A percentile compares a stretch with the other conserved stretches of the same genome.
phyloP scores from a whole-genome alignment of 2,329 filamentous ascomycete genomes.

The Paraphaeosphaeria sporulosa region DNA sequence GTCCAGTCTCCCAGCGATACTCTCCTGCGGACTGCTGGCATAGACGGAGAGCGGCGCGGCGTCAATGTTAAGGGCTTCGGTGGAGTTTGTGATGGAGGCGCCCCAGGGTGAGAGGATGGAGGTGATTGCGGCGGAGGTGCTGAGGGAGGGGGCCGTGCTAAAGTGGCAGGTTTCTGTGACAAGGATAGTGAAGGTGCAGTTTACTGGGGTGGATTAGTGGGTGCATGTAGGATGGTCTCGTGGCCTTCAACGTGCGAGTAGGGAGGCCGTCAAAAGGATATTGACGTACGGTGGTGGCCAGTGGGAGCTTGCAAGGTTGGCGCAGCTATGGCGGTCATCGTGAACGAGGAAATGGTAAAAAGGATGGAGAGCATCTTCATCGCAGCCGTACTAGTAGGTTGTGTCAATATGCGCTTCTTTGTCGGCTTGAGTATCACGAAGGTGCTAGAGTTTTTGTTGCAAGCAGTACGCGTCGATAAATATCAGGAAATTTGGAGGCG shows the following conservation, averaged over 20 bases:
- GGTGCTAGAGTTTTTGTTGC: not conserved
- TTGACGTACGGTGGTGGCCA: not conserved
- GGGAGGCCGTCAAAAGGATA: too few species aligned
- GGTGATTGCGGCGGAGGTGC: not conserved
- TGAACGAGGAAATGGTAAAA: not conserved
- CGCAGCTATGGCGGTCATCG: not conserved
- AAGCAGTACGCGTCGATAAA: not conserved
- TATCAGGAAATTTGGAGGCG: not conserved
- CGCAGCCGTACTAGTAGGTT: not conserved
- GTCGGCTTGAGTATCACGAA: not conserved
- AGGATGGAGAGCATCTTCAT: not conserved
- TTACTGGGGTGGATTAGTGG: not conserved
- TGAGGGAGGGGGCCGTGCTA: not conserved
- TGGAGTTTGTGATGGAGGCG: not conserved
- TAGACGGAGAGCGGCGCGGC: not conserved
- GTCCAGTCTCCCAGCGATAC: not conserved
- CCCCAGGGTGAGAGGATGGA: not conserved
- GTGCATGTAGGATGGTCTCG: too few species aligned
- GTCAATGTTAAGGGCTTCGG: not conserved
- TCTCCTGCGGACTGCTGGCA: not conserved
- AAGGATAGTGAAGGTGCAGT: slow-evolving; percentile 7
- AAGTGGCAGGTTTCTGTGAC: slow-evolving; percentile 6
- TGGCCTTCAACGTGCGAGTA: not conserved
- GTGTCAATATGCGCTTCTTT: not conserved
- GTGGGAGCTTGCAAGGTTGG: not conserved